These are phyloP conservation scores for Zygotorulaspora chibaensis DNA, from an alignment of 805 yeast species.

Conservation along the genomic window DNA sequence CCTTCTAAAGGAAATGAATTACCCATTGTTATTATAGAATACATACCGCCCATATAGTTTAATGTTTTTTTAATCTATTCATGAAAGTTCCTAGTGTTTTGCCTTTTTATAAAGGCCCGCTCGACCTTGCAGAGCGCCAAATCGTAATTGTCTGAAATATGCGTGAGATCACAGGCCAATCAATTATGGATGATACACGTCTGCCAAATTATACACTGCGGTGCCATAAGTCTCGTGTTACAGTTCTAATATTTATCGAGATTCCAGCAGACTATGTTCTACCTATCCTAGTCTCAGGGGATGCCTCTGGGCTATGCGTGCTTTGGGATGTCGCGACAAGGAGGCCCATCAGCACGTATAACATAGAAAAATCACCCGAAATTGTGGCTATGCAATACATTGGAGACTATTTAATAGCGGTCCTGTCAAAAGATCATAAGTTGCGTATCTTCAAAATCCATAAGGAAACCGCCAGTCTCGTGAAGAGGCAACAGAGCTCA, in stretches of 20 bases:
- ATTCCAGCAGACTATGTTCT: constrained; percentile 1
- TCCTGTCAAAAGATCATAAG: constrained; percentile 27
- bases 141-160: too few relatives aligned
- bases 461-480: background rate
- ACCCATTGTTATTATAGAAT: too few relatives aligned
- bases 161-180: too few relatives aligned
- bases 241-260: constrained; percentile 11
- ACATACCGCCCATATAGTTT: too few relatives aligned
- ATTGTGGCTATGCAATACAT: constrained; percentile 19
- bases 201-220: constrained; percentile 19
- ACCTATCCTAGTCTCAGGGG: constrained; percentile 27
- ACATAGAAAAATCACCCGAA: constrained; percentile 12
- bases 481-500: background rate
- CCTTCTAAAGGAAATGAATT: too few relatives aligned
- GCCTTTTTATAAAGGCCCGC: too few relatives aligned
- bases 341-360: constrained; percentile 19
- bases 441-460: constrained; percentile 20
- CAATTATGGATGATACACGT: constrained; percentile 5
- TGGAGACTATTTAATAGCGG: constrained; percentile 11
- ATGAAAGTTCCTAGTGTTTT: too few relatives aligned
- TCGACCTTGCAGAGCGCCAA: too few relatives aligned
- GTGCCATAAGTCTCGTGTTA: constrained; percentile 19
- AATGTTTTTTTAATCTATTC: too few relatives aligned
- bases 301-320: constrained; percentile 23
- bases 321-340: constrained; percentile 31